These are phyloP conservation scores for Podila clonocystis DNA, from an alignment of 192 early-diverging fungal genomes.

Conservation along the genomic window DNA sequence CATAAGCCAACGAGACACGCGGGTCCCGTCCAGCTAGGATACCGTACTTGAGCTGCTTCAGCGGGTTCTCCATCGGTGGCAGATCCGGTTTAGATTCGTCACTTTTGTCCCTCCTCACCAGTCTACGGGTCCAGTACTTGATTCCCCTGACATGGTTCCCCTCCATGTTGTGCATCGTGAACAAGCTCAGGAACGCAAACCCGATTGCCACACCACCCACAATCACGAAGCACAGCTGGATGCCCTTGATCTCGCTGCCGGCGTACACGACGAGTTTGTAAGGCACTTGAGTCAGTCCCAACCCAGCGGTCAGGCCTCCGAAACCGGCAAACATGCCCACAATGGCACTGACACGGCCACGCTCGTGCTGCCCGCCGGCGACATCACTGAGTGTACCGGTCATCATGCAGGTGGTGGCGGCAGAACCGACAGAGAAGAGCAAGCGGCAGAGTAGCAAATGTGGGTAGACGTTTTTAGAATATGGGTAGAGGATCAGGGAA, in stretches of 20 bases:
- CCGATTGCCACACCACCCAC: conserved; percentile 48
- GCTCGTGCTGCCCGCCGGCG: conserved; percentile 51
- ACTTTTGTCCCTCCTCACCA: not conserved
- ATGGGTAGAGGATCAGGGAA: conserved; percentile 61
- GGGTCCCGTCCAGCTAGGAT: conserved; percentile 68
- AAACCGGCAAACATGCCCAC: conserved; percentile 69
- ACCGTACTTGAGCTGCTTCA: conserved; percentile 59
- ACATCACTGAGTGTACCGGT: conserved; percentile 72
- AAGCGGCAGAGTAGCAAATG: conserved; percentile 66
- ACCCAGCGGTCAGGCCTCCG: conserved; percentile 66
- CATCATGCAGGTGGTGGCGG: conserved; percentile 74
- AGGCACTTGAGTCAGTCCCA: conserved; percentile 55
- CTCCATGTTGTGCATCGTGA: conserved; percentile 45
- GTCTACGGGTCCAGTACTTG: not conserved
- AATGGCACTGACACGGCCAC: conserved; percentile 61
- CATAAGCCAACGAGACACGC: conserved; percentile 68
- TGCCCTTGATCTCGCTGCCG: conserved; percentile 23
- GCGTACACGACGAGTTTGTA: conserved; percentile 16
- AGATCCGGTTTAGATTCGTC: not conserved
- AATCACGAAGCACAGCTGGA: conserved; percentile 28
- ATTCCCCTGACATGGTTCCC: not conserved
- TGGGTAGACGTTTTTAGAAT: conserved; percentile 65
- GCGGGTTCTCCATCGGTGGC: conserved; percentile 3
- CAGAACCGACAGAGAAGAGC: conserved; percentile 75
- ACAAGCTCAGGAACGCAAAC: conserved; percentile 36